Conservation (phyloP, 306 rosid species). For the Trifolium subterraneum region DNA sequence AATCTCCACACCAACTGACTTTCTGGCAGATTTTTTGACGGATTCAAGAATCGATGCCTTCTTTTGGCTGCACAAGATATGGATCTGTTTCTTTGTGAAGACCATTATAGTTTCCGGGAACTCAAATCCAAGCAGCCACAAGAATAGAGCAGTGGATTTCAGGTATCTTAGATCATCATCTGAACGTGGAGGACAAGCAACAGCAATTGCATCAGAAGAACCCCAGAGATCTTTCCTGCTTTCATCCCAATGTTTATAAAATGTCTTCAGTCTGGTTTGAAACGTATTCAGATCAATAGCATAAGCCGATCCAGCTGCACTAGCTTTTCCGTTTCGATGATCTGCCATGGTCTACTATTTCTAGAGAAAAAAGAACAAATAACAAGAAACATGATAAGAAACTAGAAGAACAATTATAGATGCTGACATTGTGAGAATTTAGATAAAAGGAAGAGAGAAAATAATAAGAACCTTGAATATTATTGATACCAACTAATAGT, state of each 20-base stretch:
- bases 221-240: constrained; percentile 71
- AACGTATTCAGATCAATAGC: constrained; percentile 68
- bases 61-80: constrained; percentile 84
- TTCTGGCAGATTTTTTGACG: constrained; percentile 69
- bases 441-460: too few relatives aligned
- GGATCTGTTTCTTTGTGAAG: constrained; percentile 79
- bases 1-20: constrained; percentile 77
- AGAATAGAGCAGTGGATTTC: constrained; percentile 82
- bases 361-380: not conserved
- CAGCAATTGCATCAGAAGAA: constrained; percentile 71
- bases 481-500: too few relatives aligned
- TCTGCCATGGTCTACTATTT: constrained; percentile 63
- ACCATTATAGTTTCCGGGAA: constrained; percentile 95
- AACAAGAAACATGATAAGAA: constrained; percentile 31
- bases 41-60: constrained; percentile 80
- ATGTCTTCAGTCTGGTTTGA: constrained; percentile 59
- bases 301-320: constrained; percentile 60
- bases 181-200: constrained; percentile 82
- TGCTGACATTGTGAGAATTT: too few relatives aligned
- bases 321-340: constrained; percentile 74
- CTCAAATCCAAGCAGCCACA: constrained; percentile 91
- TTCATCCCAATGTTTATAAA: constrained; percentile 77
- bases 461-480: too few relatives aligned
- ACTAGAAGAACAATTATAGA: not conserved
- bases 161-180: constrained; percentile 92